phyloP scores from a whole-genome alignment of 768 basidiomycete species.

The Grammothele lineata region DNA sequence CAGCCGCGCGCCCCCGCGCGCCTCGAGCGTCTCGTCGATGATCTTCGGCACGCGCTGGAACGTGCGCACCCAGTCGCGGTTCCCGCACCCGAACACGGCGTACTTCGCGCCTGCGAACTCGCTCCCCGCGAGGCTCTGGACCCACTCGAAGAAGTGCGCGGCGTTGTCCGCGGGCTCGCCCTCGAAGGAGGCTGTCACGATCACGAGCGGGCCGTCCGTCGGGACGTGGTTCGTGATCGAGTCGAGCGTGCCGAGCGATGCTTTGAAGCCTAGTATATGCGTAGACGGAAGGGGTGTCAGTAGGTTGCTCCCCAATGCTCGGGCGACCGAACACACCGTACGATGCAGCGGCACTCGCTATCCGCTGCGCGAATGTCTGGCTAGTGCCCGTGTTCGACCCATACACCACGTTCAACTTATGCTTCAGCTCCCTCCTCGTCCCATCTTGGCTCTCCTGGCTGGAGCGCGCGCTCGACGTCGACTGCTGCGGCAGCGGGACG shows the following conservation, averaged over 20 bases:
- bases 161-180: conserved; percentile 49
- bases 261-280: conserved; percentile 32
- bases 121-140: conserved; percentile 27
- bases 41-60: conserved; percentile 43
- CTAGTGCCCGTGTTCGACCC: conserved; percentile 48
- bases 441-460: background rate
- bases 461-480: background rate
- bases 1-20: conserved; percentile 34
- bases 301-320: no score
- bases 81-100: conserved; percentile 48
- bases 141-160: conserved; percentile 39
- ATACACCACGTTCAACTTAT: conserved; percentile 37
- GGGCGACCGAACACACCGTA: conserved; percentile 27
- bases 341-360: conserved; percentile 34
- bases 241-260: conserved; percentile 37
- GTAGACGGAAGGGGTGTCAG: no score
- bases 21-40: conserved; percentile 32
- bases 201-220: conserved; percentile 40
- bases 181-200: conserved; percentile 47
- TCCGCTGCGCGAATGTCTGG: conserved; percentile 43
- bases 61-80: conserved; percentile 45
- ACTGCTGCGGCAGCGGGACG: background rate
- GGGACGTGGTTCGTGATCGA: conserved; percentile 33
- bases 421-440: conserved; percentile 16
- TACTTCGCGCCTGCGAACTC: conserved; percentile 32